Evolutionary conservation across 169 alveolate species (phyloP).

Genomic region (Plasmodium reichenowi): DNA sequence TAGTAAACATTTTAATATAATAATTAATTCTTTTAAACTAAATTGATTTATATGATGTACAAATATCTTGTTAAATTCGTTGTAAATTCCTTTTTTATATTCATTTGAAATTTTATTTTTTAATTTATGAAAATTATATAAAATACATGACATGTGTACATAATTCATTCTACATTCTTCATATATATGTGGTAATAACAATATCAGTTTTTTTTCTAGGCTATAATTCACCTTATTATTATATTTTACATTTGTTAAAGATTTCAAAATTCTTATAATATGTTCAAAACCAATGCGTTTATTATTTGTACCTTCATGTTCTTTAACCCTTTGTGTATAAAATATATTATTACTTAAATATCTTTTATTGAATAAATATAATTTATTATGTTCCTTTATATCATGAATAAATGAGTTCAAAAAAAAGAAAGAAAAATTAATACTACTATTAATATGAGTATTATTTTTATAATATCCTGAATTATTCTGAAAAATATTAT

Average conservation of each 20-base stretch:
- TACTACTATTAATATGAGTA: no score
- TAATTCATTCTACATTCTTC: conserved; percentile 58
- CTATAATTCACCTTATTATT: conserved; percentile 17
- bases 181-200: conserved; percentile 54
- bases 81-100: conserved; percentile 34
- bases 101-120: conserved; percentile 39
- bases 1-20: conserved; percentile 56
- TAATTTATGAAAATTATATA: conserved; percentile 53
- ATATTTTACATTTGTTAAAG: conserved; percentile 10
- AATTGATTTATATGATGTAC: conserved; percentile 18
- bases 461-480: no score
- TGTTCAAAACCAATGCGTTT: conserved; percentile 40
- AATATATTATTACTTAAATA: no score
- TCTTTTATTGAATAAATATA: no score
- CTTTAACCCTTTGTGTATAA: not conserved
- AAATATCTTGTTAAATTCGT: conserved; percentile 27
- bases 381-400: no score
- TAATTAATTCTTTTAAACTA: conserved; percentile 58
- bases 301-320: conserved; percentile 4
- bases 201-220: conserved; percentile 35
- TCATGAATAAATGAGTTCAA: no score
- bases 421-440: not conserved
- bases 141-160: conserved; percentile 60
- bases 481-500: no score
- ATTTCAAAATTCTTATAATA: conserved; percentile 34